Conservation (phyloP, 1,284 basidiomycete genomes). For the Cerrena zonata region DNA sequence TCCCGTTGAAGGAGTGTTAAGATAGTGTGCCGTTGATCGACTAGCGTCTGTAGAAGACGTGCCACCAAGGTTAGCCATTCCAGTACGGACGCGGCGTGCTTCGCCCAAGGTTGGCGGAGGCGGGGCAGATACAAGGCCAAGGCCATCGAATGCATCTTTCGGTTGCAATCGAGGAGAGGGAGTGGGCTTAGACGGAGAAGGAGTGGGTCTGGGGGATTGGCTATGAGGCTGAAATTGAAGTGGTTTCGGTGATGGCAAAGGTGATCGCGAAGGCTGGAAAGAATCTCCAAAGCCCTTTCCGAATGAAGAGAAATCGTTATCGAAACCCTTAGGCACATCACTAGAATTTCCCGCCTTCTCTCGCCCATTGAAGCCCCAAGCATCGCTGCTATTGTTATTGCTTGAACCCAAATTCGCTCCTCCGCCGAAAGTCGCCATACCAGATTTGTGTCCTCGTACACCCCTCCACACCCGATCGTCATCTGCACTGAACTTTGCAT, state of each 20-base stretch:
- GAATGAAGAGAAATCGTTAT: constrained; percentile 28
- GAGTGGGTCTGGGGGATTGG: constrained; percentile 15
- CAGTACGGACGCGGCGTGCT: constrained; percentile 63
- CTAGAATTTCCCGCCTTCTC: constrained; percentile 15
- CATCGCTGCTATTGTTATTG: constrained; percentile 32
- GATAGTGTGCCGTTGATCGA: constrained; percentile 12
- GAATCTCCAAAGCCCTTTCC: constrained; percentile 57
- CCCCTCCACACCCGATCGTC: constrained; percentile 53
- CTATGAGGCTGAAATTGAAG: background rate
- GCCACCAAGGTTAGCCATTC: constrained; percentile 45
- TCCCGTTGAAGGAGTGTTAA: constrained; percentile 14
- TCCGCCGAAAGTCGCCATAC: constrained; percentile 27
- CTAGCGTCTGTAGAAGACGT: constrained; percentile 14
- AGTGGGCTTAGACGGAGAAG: constrained; percentile 11
- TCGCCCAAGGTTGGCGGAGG: constrained; percentile 67
- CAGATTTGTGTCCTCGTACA: constrained; percentile 33
- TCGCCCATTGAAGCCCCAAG: constrained; percentile 40
- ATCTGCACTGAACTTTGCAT: constrained; percentile 36
- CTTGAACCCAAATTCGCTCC: constrained; percentile 20
- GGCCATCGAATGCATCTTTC: constrained; percentile 72
- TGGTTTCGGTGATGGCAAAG: constrained; percentile 11
- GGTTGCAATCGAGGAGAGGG: constrained; percentile 25
- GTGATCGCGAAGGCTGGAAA: constrained; percentile 30
- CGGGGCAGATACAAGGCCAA: constrained; percentile 48
- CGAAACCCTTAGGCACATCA: constrained; percentile 23